Evolutionary conservation across 331 rosid genomes (phyloP).

Genomic region (Cydonia oblonga): DNA sequence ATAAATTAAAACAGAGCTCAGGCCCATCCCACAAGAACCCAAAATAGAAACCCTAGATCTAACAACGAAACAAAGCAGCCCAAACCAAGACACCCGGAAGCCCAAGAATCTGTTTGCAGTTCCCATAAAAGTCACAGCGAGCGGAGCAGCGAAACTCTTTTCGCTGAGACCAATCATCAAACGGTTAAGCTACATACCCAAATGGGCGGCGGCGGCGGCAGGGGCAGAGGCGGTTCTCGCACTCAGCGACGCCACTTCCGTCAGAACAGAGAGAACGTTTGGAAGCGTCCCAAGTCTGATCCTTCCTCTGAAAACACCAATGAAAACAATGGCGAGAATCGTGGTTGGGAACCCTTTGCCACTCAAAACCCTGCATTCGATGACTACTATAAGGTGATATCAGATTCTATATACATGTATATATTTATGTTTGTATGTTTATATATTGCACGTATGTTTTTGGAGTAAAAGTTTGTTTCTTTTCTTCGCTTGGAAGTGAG

Average conservation of each 20-base stretch:
- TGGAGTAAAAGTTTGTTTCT: neutral
- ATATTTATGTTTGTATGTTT: neutral
- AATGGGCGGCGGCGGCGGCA: conserved; percentile 51
- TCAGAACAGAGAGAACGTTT: conserved; percentile 75
- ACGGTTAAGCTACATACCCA: neutral
- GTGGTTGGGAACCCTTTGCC: conserved; percentile 65
- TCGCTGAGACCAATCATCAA: neutral
- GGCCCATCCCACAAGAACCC: no score
- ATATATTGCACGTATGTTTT: neutral
- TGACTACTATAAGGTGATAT: conserved; percentile 52
- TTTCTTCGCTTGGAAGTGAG: neutral
- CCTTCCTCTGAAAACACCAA: conserved; percentile 21
- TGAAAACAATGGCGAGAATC: conserved; percentile 8
- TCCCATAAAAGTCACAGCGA: neutral
- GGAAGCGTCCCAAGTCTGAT: conserved; percentile 81
- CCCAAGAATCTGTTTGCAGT: neutral
- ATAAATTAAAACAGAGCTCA: no score
- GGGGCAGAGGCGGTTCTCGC: conserved; percentile 64
- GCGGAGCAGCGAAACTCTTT: neutral
- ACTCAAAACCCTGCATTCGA: conserved; percentile 60
- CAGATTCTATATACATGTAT: neutral
- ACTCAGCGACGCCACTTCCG: conserved; percentile 84
- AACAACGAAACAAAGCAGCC: no score
- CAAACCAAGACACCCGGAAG: neutral
- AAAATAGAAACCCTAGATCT: no score